These are phyloP conservation scores for Fusarium sp. DNA, from an alignment of 2,329 filamentous ascomycete genomes.

Conservation along the genomic window DNA sequence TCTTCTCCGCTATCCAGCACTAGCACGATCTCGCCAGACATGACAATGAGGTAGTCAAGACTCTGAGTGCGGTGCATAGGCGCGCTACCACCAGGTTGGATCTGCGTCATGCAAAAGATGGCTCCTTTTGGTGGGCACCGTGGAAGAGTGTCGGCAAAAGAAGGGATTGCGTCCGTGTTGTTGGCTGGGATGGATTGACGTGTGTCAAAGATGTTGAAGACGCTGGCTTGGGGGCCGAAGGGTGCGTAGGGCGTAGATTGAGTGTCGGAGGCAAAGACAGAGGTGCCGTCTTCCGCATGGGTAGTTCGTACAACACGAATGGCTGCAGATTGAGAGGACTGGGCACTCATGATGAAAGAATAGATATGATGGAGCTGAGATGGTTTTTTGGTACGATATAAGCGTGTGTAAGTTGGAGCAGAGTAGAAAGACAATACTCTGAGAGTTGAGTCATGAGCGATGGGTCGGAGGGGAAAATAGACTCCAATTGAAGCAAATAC, in stretches of 20 bases:
- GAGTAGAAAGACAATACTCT: background rate
- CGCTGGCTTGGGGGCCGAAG: slow-evolving; percentile 18
- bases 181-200: slow-evolving; percentile 31
- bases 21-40: slow-evolving; percentile 55
- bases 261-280: slow-evolving; percentile 16
- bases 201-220: slow-evolving; percentile 21
- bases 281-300: slow-evolving; percentile 9
- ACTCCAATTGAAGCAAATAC: background rate
- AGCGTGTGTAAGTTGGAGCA: background rate
- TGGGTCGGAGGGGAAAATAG: background rate
- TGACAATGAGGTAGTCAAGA: slow-evolving; percentile 54
- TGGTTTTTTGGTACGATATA: background rate
- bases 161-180: slow-evolving; percentile 29
- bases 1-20: slow-evolving; percentile 56
- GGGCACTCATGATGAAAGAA: slow-evolving; percentile 4
- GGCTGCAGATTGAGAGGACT: background rate
- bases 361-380: background rate
- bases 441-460: background rate
- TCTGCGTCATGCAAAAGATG: slow-evolving; percentile 50
- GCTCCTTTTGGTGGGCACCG: slow-evolving; percentile 51
- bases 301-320: slow-evolving; percentile 15
- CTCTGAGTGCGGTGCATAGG: slow-evolving; percentile 58
- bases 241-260: slow-evolving; percentile 11
- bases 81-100: slow-evolving; percentile 44
- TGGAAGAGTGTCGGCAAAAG: slow-evolving; percentile 43